Percentiles rank a stretch among this genome's conserved stretches.
Evolutionary conservation across 2,329 filamentous ascomycete species (phyloP).

Genomic region (Fusarium beomiforme): DNA sequence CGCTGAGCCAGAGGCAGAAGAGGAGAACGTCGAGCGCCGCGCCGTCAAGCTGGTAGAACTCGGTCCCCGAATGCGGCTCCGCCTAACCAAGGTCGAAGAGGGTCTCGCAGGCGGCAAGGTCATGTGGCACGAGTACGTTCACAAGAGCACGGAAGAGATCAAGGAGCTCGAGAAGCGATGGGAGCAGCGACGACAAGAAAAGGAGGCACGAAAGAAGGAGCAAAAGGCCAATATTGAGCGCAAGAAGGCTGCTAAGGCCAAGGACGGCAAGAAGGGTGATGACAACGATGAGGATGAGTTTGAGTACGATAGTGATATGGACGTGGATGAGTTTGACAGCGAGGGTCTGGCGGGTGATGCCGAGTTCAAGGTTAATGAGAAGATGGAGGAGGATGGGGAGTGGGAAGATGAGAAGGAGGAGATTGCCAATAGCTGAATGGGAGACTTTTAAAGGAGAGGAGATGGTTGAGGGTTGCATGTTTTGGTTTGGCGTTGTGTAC

Average conservation of each 20-base stretch:
- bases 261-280: constrained; percentile 51
- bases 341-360: constrained; percentile 61
- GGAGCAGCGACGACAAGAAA: constrained; percentile 80
- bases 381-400: constrained; percentile 60
- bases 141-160: constrained; percentile 82
- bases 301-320: constrained; percentile 57
- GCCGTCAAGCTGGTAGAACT: constrained; percentile 93
- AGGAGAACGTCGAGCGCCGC: constrained; percentile 77
- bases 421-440: constrained; percentile 44
- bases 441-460: not conserved
- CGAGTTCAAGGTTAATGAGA: constrained; percentile 60
- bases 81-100: constrained; percentile 96
- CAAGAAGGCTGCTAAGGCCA: constrained; percentile 69
- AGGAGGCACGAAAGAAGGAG: constrained; percentile 81
- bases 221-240: constrained; percentile 92
- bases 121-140: constrained; percentile 97
- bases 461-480: constrained; percentile 23
- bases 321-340: constrained; percentile 61
- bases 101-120: constrained; percentile 89
- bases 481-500: constrained; percentile 41
- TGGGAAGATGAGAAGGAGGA: constrained; percentile 63
- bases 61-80: constrained; percentile 87
- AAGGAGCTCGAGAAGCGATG: constrained; percentile 84
- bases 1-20: constrained; percentile 58
- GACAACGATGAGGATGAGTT: constrained; percentile 54